phyloP scores from a whole-genome alignment of 2,329 filamentous ascomycete species.

The Sclerotinia subarctica region DNA sequence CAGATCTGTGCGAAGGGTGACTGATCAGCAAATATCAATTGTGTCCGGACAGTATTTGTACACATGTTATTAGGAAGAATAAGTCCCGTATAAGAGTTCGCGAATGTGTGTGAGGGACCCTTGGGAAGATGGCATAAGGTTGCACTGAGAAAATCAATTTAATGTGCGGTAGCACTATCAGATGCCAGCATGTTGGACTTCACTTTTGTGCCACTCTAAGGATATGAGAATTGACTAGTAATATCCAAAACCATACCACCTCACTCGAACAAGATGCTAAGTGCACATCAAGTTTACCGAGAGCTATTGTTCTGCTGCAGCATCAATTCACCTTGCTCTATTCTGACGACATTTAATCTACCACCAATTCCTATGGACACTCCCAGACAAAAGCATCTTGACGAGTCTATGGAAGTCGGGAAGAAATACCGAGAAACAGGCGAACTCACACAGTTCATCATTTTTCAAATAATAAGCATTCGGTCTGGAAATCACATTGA shows the following conservation, averaged over 20 bases:
- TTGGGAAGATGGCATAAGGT: too few relatives aligned
- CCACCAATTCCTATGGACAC: not conserved
- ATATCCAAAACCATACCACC: too few relatives aligned
- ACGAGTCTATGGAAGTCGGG: conserved; percentile 16
- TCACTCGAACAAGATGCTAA: too few relatives aligned
- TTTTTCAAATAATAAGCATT: not conserved
- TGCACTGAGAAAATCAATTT: too few relatives aligned
- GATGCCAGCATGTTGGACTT: too few relatives aligned
- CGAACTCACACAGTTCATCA: conserved; percentile 1
- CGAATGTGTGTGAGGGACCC: not conserved
- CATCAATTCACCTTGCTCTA: too few relatives aligned
- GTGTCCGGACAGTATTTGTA: not conserved
- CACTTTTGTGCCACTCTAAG: too few relatives aligned
- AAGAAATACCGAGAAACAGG: conserved; percentile 1
- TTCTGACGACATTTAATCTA: not conserved
- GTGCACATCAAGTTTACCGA: too few relatives aligned
- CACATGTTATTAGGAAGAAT: not conserved
- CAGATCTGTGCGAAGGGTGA: too few relatives aligned
- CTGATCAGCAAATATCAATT: not conserved
- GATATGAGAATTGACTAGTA: too few relatives aligned
- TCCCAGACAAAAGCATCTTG: not conserved
- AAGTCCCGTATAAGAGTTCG: not conserved
- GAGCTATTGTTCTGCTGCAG: too few relatives aligned
- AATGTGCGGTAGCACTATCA: too few relatives aligned
- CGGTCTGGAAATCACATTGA: conserved; percentile 1